Conservation (phyloP, 2,329 filamentous ascomycete species). For the Polychaeton citri region DNA sequence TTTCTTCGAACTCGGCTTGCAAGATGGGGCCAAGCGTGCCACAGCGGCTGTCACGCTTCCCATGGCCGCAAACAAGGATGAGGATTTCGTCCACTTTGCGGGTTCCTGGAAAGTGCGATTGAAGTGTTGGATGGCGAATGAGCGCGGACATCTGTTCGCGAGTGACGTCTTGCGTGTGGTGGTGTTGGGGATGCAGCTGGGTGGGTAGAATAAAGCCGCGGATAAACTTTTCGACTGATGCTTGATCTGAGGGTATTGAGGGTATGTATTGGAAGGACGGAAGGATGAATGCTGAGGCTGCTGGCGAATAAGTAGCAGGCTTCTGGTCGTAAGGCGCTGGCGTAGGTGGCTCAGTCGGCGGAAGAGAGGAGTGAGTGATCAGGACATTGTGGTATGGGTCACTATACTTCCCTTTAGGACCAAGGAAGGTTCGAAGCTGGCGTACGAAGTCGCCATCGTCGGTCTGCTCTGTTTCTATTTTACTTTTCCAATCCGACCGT, state of each 20-base stretch:
- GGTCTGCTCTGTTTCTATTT: conserved; percentile 66
- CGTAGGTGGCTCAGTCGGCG: conserved; percentile 30
- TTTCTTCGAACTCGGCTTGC: conserved; percentile 52
- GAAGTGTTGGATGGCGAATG: conserved; percentile 35
- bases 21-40: conserved; percentile 67
- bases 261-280: conserved; percentile 74
- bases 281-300: conserved; percentile 59
- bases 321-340: conserved; percentile 17
- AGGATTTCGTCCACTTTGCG: conserved; percentile 52
- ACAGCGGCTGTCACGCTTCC: conserved; percentile 67
- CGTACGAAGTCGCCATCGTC: conserved; percentile 44
- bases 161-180: conserved; percentile 32
- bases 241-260: conserved; percentile 50
- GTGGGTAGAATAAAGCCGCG: conserved; percentile 54
- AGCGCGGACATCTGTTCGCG: conserved; percentile 33
- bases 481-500: conserved; percentile 64
- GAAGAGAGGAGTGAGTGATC: conserved; percentile 63
- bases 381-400: conserved; percentile 69
- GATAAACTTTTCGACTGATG: conserved; percentile 40
- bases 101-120: conserved; percentile 39
- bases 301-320: conserved; percentile 28
- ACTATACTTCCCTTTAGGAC: conserved; percentile 28
- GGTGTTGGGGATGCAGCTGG: conserved; percentile 48
- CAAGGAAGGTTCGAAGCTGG: conserved; percentile 48
- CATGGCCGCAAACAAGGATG: conserved; percentile 84